Base-by-base conservation (phyloP, 768 basidiomycete genomes). In the Pulveroboletus sp. region DNA sequence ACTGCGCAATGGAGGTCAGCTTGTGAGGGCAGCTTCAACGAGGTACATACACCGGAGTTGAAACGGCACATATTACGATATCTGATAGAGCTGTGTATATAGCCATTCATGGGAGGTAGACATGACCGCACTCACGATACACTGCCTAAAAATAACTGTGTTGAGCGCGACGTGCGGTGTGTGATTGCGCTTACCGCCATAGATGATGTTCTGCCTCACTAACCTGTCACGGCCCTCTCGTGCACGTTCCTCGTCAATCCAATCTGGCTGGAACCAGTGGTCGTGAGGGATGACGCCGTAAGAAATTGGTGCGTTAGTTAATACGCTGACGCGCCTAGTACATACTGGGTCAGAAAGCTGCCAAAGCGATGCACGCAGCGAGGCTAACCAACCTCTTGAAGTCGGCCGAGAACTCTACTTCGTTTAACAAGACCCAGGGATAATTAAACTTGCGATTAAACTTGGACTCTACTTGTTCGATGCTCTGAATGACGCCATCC, bases 21-120 rank as follows among this genome's bases (percentile, higher is more conserved):
- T 11, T 38, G 48, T 3, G 29, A 23, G 16, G 37, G 7, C 16
- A 14, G 2, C 13, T 33, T 31, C 11, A 36, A 36, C n/a, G 34
- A 31, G 25, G 10, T 23, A 63, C 77, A 51, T 54, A 82, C 81
- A 2, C 82, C 85, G 1, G 82, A 85, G 64, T 86, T 84, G 67
- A 79, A 88, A 32, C 85, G 74, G 62, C 86, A 87, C 86, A 88
- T 87, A 47, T 86, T 84, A n/a, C 84, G 75, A 56, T 88, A 86
- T n/a, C 72, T 76, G 31, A 8, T 20, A 11, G 39, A 24, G 14
- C 10, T 33, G 34, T 41, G 12, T 12, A 6, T 50, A 19, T 24
- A 48, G 24, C 13, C 9, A 13, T 11, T 17, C 13, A 12, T 38
- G 13, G 16, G 21, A 37, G n/a, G 20, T 10, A 21, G 5, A 24